These are phyloP conservation scores for Salpingoeca rosetta DNA, from an alignment of 78 protist species.

Conservation along the genomic window DNA sequence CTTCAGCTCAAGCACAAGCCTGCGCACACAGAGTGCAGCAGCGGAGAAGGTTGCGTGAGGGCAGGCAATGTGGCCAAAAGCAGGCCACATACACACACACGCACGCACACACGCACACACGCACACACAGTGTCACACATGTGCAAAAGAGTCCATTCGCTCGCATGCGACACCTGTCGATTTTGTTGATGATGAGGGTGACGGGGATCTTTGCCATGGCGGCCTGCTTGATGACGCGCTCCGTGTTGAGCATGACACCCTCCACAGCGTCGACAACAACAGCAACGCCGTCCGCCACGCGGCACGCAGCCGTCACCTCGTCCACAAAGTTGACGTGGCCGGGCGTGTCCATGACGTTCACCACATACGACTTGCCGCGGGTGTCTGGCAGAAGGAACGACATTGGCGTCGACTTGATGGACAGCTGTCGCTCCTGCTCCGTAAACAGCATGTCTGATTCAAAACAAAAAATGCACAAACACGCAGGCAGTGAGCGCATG, in stretches of 20 bases:
- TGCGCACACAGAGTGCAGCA: too few relatives aligned
- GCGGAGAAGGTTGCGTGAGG: too few relatives aligned
- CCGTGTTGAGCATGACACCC: constrained; percentile 85
- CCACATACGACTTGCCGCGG: constrained; percentile 64
- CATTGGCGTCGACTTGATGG: constrained; percentile 87
- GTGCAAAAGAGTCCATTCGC: too few relatives aligned
- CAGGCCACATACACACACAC: too few relatives aligned
- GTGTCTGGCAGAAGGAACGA: constrained; percentile 69
- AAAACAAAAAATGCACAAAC: too few relatives aligned
- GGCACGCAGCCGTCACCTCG: constrained; percentile 65
- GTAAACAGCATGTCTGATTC: constrained; percentile 86
- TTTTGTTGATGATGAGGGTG: constrained; percentile 24
- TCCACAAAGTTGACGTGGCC: constrained; percentile 47
- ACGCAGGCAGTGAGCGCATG: too few relatives aligned
- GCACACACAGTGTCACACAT: too few relatives aligned
- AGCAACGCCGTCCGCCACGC: constrained; percentile 86
- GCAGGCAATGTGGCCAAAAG: too few relatives aligned
- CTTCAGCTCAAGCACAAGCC: constrained; percentile 34
- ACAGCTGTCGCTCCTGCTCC: constrained; percentile 82
- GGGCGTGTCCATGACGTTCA: constrained; percentile 97
- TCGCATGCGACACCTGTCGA: too few relatives aligned
- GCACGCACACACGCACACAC: too few relatives aligned
- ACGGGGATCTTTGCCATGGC: background rate
- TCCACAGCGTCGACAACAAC: constrained; percentile 92
- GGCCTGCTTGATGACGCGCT: constrained; percentile 14